phyloP scores from a whole-genome alignment of 345 rosid genomes.

The Linum trigynum region DNA sequence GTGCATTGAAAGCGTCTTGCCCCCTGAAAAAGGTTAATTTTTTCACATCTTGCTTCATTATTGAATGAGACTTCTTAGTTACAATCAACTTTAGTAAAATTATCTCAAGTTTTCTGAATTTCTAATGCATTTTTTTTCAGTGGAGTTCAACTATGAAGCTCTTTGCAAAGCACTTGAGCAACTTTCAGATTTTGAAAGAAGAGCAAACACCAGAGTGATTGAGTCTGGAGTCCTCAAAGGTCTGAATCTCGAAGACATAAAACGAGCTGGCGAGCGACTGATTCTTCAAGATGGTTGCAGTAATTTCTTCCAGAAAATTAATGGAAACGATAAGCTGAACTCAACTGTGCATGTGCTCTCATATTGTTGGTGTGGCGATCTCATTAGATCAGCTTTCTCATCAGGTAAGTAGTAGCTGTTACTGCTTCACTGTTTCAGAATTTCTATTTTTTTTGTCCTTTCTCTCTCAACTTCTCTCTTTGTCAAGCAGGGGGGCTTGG shows the following conservation, averaged over 20 bases:
- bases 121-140: constrained; percentile 29
- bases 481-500: constrained; percentile 46
- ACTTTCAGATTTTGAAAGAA: constrained; percentile 70
- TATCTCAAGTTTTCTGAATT: not conserved
- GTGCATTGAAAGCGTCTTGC: constrained; percentile 73
- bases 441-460: not conserved
- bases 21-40: constrained; percentile 48
- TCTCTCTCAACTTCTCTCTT: not conserved
- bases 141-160: constrained; percentile 55
- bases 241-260: constrained; percentile 74
- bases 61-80: not conserved
- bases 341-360: constrained; percentile 66
- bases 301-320: constrained; percentile 53
- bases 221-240: constrained; percentile 86
- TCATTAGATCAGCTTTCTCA: constrained; percentile 66
- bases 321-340: constrained; percentile 42
- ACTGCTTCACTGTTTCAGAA: not conserved
- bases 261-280: constrained; percentile 77
- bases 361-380: constrained; percentile 95
- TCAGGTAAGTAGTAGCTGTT: constrained; percentile 38
- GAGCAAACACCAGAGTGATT: constrained; percentile 73
- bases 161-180: constrained; percentile 57
- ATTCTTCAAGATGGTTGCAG: constrained; percentile 90
- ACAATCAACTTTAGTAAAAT: not conserved
- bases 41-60: not conserved